Base-by-base conservation (phyloP, 257 asterid genomes). In the Solanum raphanifolium region DNA sequence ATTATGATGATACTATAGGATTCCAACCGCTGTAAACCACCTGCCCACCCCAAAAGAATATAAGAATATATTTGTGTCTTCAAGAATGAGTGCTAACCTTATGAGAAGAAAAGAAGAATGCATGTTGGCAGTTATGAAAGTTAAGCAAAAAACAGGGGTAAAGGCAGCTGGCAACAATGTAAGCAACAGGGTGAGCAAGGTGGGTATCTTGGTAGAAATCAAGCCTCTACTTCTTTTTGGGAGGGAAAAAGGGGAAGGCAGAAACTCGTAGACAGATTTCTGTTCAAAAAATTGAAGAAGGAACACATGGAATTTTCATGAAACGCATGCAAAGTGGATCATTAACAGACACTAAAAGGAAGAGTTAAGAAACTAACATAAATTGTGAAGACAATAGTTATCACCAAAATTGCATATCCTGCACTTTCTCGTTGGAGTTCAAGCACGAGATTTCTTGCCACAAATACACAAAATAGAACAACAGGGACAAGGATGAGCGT, bases 401-500 rank as follows among this genome's bases (percentile, higher is more conserved):
- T 68, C 83, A 87, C 88, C 86, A 89, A 84, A 69, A 93, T 88
- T 55, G 88, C 84, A 91, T 90, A 87, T 87, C 96, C 95, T 48
- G 87, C 81, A 88, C 87, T 88, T 85, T 83, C 85, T 34, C 72
- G 73, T 52, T 94, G 83, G 89, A 89, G 86, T 73, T 87, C 90
- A 79, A 34, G 83, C 55, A 92, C 86, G 87, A 94, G 93, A 87
- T 88, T 89, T 86, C 90, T 88, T 74, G 95, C 93, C 29, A 95
- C 95, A 65, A 92, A 91, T 15, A 86, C 58, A 92, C 96, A 93
- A 84, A 95, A 95, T 89, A 93, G 73, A 87, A 90, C 87, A 31
- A 92, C 88, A 21, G 98, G 98, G 88, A 89, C 90, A 38, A 94
- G 88, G 90, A 95, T 95, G 43, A 95, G 93, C 43, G 85, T 90